Base-by-base conservation (phyloP, 306 rosid genomes). In the Trifolium repens region DNA sequence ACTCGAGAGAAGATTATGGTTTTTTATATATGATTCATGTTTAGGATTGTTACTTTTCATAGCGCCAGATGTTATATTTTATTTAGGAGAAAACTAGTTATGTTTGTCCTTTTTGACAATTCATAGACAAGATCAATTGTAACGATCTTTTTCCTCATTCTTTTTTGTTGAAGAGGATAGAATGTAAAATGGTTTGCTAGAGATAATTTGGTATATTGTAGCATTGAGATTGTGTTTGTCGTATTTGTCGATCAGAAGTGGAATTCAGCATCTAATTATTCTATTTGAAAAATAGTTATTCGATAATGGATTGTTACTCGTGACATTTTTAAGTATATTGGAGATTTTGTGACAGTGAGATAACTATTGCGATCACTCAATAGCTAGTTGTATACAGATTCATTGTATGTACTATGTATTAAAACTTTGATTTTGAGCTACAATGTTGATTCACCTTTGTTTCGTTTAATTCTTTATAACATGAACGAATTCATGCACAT, bases 121-220 rank as follows among this genome's bases (percentile, higher is more conserved):
- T 88, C 72, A 68, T 77, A 68, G 81, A n/a, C 59, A 57, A 68
- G 83, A 82, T 67, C 79, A 59, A 7, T 67, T 83, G 88, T 83
- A 62, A 79, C 73, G 74, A 71, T 79, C 75, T 81, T 47, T 81
- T 67, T 76, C 75, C 74, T 57, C 70, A 50, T 71, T 69, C 57
- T 78, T 81, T 83, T 78, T 75, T 69, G 63, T 77, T 74, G 80
- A 83, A 79, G 79, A 75, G 80, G 84, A 50, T 72, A 70, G 76
- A 84, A 82, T 88, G 89, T 85, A 76, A 60, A 74, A 91, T 80
- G 72, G 78, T 77, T 82, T 87, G 72, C 30, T 50, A 67, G 71
- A 73, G 76, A 80, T 74, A 53, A 44, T 30, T 53, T 79, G 81
- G 69, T 67, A 66, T 71, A 47, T 46, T 63, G 58, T 85, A 76